These are phyloP conservation scores for Podospora tetraspora DNA, from an alignment of 495 filamentous ascomycete species.

Conservation along the genomic window DNA sequence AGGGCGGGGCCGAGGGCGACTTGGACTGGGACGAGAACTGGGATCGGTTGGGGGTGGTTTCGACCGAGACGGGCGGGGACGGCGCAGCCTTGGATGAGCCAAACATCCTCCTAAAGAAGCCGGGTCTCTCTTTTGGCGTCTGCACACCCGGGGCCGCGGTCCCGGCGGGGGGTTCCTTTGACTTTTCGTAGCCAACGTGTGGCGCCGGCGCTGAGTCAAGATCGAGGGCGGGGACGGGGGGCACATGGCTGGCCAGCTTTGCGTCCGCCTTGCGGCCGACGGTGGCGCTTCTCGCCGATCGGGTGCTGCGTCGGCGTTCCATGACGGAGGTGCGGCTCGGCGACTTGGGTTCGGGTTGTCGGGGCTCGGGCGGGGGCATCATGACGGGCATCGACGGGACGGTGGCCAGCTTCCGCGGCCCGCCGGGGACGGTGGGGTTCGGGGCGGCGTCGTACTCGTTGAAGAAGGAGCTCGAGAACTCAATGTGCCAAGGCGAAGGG, in stretches of 20 bases:
- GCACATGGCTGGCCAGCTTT: slow-evolving; percentile 24
- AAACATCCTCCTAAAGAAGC: slow-evolving; percentile 92
- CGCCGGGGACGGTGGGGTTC: slow-evolving; percentile 77
- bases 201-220: slow-evolving; percentile 48
- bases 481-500: slow-evolving; percentile 38
- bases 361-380: slow-evolving; percentile 33
- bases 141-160: slow-evolving; percentile 25
- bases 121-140: slow-evolving; percentile 62
- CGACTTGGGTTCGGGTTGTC: slow-evolving; percentile 28
- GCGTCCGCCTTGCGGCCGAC: slow-evolving; percentile 33
- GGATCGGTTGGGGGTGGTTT: slow-evolving; percentile 15
- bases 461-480: slow-evolving; percentile 42
- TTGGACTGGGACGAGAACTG: slow-evolving; percentile 32
- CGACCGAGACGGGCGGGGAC: slow-evolving; percentile 16
- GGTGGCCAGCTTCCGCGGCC: slow-evolving; percentile 55
- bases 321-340: slow-evolving; percentile 12
- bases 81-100: slow-evolving; percentile 48
- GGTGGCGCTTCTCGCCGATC: slow-evolving; percentile 55
- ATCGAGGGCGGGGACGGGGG: slow-evolving; percentile 31
- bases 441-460: slow-evolving; percentile 73
- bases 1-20: slow-evolving; percentile 42
- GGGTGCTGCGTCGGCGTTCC: slow-evolving; percentile 57
- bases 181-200: slow-evolving; percentile 53
- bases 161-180: slow-evolving; percentile 41
- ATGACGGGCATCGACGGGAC: slow-evolving; percentile 42